Conservation (phyloP, 2,329 filamentous ascomycete genomes). For the Penicillium frequentans region DNA sequence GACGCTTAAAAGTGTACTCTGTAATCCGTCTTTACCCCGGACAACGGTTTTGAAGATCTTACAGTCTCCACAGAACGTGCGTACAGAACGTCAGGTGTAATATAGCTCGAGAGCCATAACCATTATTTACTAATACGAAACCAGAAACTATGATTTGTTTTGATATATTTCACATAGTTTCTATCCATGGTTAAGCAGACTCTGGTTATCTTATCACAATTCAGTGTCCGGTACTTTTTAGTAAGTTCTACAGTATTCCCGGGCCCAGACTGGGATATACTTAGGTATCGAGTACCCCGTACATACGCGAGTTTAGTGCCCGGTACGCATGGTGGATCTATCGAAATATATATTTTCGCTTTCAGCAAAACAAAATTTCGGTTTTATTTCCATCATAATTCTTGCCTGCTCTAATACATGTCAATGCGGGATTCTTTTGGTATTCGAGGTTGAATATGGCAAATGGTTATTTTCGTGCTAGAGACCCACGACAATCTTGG, state of each 20-base stretch:
- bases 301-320: not conserved
- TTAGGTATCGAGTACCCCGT: not conserved
- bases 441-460: too few species aligned
- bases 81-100: not conserved
- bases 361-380: not conserved
- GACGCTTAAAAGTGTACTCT: not conserved
- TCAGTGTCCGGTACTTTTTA: not conserved
- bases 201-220: not conserved
- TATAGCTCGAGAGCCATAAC: too few species aligned
- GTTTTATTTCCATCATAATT: not conserved
- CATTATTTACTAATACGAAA: too few species aligned
- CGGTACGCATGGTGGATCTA: not conserved
- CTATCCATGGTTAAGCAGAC: not conserved
- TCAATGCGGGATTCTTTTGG: too few species aligned
- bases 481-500: too few species aligned
- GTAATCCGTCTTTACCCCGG: not conserved
- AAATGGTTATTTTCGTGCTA: too few species aligned
- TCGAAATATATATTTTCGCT: not conserved
- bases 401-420: too few species aligned
- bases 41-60: not conserved
- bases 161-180: too few species aligned
- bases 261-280: not conserved
- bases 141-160: too few species aligned
- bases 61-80: not conserved
- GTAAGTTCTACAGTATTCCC: not conserved